phyloP scores from a whole-genome alignment of 2,329 filamentous ascomycete species.

The Thielaviopsis euricoi region DNA sequence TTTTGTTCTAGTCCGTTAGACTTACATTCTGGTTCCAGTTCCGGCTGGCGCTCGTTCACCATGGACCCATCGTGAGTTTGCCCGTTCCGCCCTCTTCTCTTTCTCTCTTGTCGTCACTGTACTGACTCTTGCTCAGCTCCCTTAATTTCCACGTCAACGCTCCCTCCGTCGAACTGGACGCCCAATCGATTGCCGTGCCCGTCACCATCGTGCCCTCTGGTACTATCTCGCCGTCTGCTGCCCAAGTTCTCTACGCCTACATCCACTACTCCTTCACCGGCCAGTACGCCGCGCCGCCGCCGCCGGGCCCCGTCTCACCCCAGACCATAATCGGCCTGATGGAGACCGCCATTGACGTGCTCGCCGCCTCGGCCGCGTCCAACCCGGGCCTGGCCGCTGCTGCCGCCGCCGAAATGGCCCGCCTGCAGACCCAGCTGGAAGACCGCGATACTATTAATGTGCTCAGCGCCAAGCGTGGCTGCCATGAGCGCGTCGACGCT shows the following conservation, averaged over 20 bases:
- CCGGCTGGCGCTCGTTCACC: background rate
- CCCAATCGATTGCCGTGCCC: slow-evolving; percentile 7
- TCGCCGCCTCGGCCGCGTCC: slow-evolving; percentile 2
- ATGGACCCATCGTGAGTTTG: slow-evolving; percentile 5
- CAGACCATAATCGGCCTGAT: slow-evolving; percentile 10
- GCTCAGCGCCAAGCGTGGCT: slow-evolving; percentile 5
- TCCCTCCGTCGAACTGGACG: slow-evolving; percentile 7
- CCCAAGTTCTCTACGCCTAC: slow-evolving; percentile 7
- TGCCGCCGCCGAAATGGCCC: background rate
- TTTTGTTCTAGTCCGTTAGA: background rate
- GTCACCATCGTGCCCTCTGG: slow-evolving; percentile 2
- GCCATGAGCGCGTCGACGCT: slow-evolving; percentile 4
- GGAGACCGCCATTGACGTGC: slow-evolving; percentile 10
- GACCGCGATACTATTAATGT: slow-evolving; percentile 7
- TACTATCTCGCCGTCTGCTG: slow-evolving; percentile 3
- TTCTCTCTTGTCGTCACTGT: background rate
- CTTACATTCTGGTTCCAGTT: background rate
- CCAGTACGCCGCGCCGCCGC: background rate
- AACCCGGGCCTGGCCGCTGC: slow-evolving; percentile 3
- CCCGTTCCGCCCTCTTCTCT: background rate
- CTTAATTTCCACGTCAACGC: slow-evolving; percentile 1
- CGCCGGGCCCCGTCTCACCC: background rate
- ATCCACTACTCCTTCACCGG: slow-evolving; percentile 10
- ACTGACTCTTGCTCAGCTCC: background rate
- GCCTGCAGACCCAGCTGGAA: slow-evolving; percentile 2